Base-by-base conservation (phyloP, 495 filamentous ascomycete genomes). In the Penicillium manginii region DNA sequence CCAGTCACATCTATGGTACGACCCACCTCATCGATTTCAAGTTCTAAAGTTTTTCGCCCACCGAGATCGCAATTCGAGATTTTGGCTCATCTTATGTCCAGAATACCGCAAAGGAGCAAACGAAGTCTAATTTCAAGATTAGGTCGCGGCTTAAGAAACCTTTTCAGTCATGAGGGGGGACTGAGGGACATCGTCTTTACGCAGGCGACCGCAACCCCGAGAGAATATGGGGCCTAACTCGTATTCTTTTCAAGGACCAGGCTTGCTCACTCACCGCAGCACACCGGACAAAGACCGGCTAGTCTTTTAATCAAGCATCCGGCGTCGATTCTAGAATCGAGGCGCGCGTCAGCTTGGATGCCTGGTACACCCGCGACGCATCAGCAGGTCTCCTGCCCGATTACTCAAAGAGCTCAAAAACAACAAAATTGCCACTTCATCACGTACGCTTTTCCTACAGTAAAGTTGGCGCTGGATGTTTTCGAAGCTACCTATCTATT, bases 271-370 rank as follows among this genome's bases (percentile, higher is more conserved):
- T 10, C 33, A 14, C 33, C 12, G 33, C 14, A 37, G 23, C 23
- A 26, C 23, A 26, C 3, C 7, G 4, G 23, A 26, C 7, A 37
- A 47, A 26, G 4, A 11, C 21, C 43, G 21, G 43, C 43, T 23
- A 47, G 2, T 12, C 14, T 47, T 15, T 18, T 23, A 9, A 18
- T 23, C 21, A 11, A 47, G 2, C 8, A 22, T 26, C 21, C 21
- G 8, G 10, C 40, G 40, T n/a, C 40, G 43, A 23, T 15, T 23
- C 26, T 22, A 47, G 21, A 47, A 12, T 26, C 21, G 8, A 17
- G 43, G 26, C 21, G 22, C 10, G 43, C 43, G 43, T 47, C 43
- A 47, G 43, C 43, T 47, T 22, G 43, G 43, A 47, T 17, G 43
- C 21, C 43, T 47, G 43, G 43, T 47, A 47, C 43, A 26, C 43